phyloP scores from a whole-genome alignment of 768 basidiomycete genomes.

The Vararia minispora region DNA sequence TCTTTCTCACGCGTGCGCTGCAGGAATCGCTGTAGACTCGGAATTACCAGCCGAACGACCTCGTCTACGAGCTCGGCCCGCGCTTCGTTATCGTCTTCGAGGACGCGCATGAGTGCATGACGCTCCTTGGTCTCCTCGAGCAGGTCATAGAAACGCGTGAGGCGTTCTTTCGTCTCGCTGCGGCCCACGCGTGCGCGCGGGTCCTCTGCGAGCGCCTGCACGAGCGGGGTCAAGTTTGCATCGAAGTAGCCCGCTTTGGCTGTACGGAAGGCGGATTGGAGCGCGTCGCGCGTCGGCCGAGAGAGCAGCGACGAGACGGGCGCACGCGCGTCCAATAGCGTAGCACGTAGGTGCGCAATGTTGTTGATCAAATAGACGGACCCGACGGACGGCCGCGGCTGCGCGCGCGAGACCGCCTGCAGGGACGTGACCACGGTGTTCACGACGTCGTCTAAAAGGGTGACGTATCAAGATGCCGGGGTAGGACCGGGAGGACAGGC shows the following conservation, averaged over 20 bases:
- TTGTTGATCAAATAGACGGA: slow-evolving; percentile 79
- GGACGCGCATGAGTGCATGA: slow-evolving; percentile 54
- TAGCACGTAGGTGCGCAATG: slow-evolving; percentile 53
- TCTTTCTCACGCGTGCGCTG: slow-evolving; percentile 73
- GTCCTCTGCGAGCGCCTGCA: slow-evolving; percentile 49
- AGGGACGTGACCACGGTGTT: slow-evolving; percentile 50
- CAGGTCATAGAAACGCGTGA: slow-evolving; percentile 70
- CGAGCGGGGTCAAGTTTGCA: slow-evolving; percentile 67
- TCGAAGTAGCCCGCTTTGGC: slow-evolving; percentile 82
- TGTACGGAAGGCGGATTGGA: slow-evolving; percentile 64
- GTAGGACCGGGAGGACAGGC: not conserved
- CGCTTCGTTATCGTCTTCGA: slow-evolving; percentile 59
- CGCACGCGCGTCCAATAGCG: slow-evolving; percentile 42
- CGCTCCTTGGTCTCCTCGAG: slow-evolving; percentile 73
- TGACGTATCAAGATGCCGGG: too few relatives aligned
- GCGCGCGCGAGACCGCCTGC: slow-evolving; percentile 48
- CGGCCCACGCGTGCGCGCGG: slow-evolving; percentile 25
- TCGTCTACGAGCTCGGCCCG: slow-evolving; percentile 57
- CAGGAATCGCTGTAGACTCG: slow-evolving; percentile 61
- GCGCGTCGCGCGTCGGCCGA: slow-evolving; percentile 44
- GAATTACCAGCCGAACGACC: slow-evolving; percentile 65
- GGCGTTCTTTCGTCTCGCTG: slow-evolving; percentile 64
- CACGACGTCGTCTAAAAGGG: slow-evolving; percentile 77
- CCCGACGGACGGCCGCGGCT: slow-evolving; percentile 50
- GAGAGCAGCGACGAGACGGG: slow-evolving; percentile 42